These are phyloP conservation scores for Sphagnum contortum DNA, from an alignment of 225 moss, liverwort and hornwort genomes.

Conservation along the genomic window DNA sequence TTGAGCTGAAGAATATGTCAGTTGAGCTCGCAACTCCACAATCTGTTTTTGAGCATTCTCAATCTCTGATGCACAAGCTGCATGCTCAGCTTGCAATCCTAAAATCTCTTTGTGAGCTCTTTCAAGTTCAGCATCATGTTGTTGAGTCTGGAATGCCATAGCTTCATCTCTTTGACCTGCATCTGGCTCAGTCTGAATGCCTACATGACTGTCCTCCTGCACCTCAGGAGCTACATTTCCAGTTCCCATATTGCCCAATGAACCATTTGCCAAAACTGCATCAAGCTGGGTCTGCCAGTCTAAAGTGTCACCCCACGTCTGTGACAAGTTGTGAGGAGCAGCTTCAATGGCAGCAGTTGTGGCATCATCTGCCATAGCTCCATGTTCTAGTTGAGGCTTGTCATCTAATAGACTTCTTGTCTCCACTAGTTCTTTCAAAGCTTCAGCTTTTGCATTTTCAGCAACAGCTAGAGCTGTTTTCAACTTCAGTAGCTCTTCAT, in stretches of 20 bases:
- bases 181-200: slow-evolving; percentile 18
- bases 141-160: slow-evolving; percentile 13
- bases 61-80: slow-evolving; percentile 19
- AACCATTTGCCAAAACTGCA: slow-evolving; percentile 21
- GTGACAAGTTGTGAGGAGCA: too few species aligned
- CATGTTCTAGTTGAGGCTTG: slow-evolving; percentile 12
- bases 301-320: slow-evolving; percentile 6
- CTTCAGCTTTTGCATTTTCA: slow-evolving; percentile 20
- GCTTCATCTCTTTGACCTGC: slow-evolving; percentile 12
- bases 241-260: slow-evolving; percentile 5
- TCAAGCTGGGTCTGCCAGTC: slow-evolving; percentile 56
- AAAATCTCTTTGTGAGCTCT: slow-evolving; percentile 20
- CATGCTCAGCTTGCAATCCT: slow-evolving; percentile 21
- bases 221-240: slow-evolving; percentile 1
- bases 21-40: slow-evolving; percentile 17
- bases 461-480: slow-evolving; percentile 30
- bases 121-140: slow-evolving; percentile 16
- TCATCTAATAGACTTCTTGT: slow-evolving; percentile 39
- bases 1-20: slow-evolving; percentile 14
- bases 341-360: too few species aligned
- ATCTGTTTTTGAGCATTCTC: slow-evolving; percentile 23
- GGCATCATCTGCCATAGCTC: too few species aligned
- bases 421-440: slow-evolving; percentile 30
- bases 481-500: slow-evolving; percentile 33
- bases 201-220: slow-evolving; percentile 13